These are phyloP conservation scores for Talaromyces islandicus DNA, from an alignment of 2,329 filamentous ascomycete species.

Conservation along the genomic window DNA sequence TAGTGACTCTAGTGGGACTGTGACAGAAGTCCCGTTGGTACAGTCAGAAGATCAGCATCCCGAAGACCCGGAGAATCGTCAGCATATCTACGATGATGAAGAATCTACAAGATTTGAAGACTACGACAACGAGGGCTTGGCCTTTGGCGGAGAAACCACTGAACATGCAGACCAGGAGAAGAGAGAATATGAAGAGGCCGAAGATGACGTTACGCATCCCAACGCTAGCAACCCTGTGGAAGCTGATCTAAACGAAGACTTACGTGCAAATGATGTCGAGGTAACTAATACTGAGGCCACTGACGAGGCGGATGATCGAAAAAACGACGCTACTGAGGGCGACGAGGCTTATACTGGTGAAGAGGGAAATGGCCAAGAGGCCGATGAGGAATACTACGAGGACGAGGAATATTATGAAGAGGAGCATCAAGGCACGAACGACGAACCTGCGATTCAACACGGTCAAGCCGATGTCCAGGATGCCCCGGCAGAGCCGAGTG, in stretches of 20 bases:
- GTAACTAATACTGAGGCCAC: neutral
- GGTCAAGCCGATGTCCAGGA: conserved; percentile 7
- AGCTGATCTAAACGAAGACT: neutral
- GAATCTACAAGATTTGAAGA: conserved; percentile 1
- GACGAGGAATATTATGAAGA: conserved; percentile 11
- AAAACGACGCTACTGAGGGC: neutral
- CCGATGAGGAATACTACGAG: neutral
- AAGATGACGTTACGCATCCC: neutral
- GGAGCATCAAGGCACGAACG: conserved; percentile 9
- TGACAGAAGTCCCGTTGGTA: conserved; percentile 16
- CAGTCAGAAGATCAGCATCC: conserved; percentile 14
- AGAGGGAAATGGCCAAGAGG: conserved; percentile 12
- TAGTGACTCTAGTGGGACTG: conserved; percentile 25
- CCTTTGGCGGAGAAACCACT: neutral
- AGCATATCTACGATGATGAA: conserved; percentile 2
- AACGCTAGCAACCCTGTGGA: neutral
- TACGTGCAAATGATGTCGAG: neutral
- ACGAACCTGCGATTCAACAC: neutral
- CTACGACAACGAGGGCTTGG: conserved; percentile 2
- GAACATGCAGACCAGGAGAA: neutral
- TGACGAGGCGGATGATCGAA: neutral
- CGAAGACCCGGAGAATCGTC: conserved; percentile 2
- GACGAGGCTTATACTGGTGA: neutral
- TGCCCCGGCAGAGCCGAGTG: neutral
- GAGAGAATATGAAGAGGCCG: neutral